A percentile compares a stretch with the other conserved stretches of the same genome.
These are phyloP conservation scores for Candida cerambycidarum DNA, from an alignment of 805 yeast genomes.

Conservation along the genomic window DNA sequence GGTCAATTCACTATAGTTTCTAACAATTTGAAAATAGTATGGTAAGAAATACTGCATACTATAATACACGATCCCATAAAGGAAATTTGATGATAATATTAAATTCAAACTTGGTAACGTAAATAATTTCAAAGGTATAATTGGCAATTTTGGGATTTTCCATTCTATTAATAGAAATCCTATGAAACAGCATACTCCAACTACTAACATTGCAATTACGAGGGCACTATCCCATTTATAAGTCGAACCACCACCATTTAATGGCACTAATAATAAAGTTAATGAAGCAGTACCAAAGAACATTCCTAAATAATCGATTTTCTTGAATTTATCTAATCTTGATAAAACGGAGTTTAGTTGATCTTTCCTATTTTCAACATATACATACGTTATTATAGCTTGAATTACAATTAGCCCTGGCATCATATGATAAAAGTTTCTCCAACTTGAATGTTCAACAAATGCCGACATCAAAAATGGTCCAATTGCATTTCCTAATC, in stretches of 20 bases:
- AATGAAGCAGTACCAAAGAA: slow-evolving; percentile 47
- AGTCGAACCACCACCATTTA: slow-evolving; percentile 61
- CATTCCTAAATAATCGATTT: slow-evolving; percentile 56
- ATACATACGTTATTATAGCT: slow-evolving; percentile 24
- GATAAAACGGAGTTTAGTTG: slow-evolving; percentile 25
- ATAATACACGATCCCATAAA: slow-evolving; percentile 50
- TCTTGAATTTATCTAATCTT: slow-evolving; percentile 38
- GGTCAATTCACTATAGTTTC: slow-evolving; percentile 37
- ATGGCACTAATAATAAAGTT: slow-evolving; percentile 52
- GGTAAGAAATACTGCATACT: slow-evolving; percentile 46
- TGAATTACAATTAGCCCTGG: slow-evolving; percentile 41
- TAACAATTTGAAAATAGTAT: slow-evolving; percentile 27
- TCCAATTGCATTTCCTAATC: slow-evolving; percentile 51
- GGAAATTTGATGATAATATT: slow-evolving; percentile 33
- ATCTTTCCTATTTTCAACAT: slow-evolving; percentile 31
- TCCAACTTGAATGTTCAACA: slow-evolving; percentile 47
- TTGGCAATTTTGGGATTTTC: slow-evolving; percentile 49
- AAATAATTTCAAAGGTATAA: slow-evolving; percentile 52
- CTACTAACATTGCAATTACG: slow-evolving; percentile 33
- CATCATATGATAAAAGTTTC: slow-evolving; percentile 50
- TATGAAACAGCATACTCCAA: slow-evolving; percentile 35
- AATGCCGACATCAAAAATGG: slow-evolving; percentile 56
- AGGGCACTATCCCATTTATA: slow-evolving; percentile 52
- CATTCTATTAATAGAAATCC: slow-evolving; percentile 51
- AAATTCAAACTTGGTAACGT: slow-evolving; percentile 32